Base-by-base conservation (phyloP, 768 basidiomycete genomes). In the Psilocybe subaeruginosa region DNA sequence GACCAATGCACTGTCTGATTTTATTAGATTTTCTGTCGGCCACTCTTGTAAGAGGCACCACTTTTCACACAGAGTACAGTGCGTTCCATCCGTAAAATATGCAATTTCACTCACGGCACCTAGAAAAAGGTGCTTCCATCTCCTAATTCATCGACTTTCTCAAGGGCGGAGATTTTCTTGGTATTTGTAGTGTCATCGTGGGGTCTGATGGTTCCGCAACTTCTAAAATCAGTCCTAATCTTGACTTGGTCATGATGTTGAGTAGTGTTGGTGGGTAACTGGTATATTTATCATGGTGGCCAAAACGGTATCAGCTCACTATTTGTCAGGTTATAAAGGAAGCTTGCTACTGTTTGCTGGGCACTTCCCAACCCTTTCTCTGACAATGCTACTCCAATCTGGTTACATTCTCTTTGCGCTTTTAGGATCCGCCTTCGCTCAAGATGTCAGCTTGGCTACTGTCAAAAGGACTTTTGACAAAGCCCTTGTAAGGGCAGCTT, bases 391-490 rank as follows among this genome's bases (percentile, higher is more conserved):
- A 11, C 43, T 63, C 17, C 39, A 23, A 8, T 55, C 48, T 23
- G 6, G 27, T 27, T 33, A 14, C 30, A 4, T 60, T 47, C 17
- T 58, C 31, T 49, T 64, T n/a, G 56, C 56, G 6, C 35, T 62
- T 14, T 39, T 53, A 19, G 55, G 50, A 8, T 12, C 70, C 12
- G 69, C 59, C 17, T 19, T 54, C 52, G 69, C 70, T 37, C 74
- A 75, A 56, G 74, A 75, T 54, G 72, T 70, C 11, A 76, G 66
- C 53, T 49, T 75, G 43, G 51, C 30, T 3, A 61, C 57, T 8
- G 76, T 78, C 7, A 71, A 70, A 60, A 45, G 55, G 43, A 72
- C 73, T 0, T 78, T 78, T 45, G 59, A 72, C 16, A 59, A 64
- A 41, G 72, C 73, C 17, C 63, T 73, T 53, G 77, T 74, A 27